A percentile compares a stretch with the other conserved stretches of the same genome.
Conservation (phyloP, 106 monocot genomes). For the Narthecium ossifragum region DNA sequence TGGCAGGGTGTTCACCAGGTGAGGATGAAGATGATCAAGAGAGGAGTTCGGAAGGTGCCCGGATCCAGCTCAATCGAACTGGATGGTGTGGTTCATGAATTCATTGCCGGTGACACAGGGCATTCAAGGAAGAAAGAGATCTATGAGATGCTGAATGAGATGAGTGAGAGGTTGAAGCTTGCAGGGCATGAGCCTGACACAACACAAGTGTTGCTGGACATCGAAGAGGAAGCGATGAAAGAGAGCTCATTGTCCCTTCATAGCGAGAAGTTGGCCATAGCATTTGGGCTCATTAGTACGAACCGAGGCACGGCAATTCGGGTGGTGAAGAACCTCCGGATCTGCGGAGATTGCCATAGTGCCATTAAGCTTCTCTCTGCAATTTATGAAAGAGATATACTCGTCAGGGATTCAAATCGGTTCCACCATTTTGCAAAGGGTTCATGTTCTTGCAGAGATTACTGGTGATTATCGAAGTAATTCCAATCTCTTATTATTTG, state of each 20-base stretch:
- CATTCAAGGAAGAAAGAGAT: constrained; percentile 1
- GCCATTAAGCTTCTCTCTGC: neutral
- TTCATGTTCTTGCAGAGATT: constrained; percentile 6
- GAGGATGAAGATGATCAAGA: constrained; percentile 7
- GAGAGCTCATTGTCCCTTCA: constrained; percentile 6
- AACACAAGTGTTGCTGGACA: constrained; percentile 1
- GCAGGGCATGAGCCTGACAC: constrained; percentile 7
- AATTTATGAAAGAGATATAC: constrained; percentile 3
- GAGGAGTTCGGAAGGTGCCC: constrained; percentile 5
- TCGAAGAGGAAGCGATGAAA: neutral
- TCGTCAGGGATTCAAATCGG: constrained; percentile 7
- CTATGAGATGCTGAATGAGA: constrained; percentile 8
- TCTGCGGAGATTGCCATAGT: constrained; percentile 13
- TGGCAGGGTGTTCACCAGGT: constrained; percentile 4
- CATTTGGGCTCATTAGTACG: neutral
- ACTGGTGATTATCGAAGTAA: constrained; percentile 11
- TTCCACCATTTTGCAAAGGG: constrained; percentile 12
- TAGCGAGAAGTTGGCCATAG: constrained; percentile 9
- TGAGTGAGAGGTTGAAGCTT: neutral
- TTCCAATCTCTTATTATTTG: too few species aligned
- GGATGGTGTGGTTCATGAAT: constrained; percentile 12
- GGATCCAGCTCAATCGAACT: constrained; percentile 8
- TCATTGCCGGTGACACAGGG: neutral
- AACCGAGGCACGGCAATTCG: neutral
- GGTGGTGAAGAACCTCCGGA: constrained; percentile 9